Conservation (phyloP, 139 green algal genomes). For the Klebsormidium nitens region DNA sequence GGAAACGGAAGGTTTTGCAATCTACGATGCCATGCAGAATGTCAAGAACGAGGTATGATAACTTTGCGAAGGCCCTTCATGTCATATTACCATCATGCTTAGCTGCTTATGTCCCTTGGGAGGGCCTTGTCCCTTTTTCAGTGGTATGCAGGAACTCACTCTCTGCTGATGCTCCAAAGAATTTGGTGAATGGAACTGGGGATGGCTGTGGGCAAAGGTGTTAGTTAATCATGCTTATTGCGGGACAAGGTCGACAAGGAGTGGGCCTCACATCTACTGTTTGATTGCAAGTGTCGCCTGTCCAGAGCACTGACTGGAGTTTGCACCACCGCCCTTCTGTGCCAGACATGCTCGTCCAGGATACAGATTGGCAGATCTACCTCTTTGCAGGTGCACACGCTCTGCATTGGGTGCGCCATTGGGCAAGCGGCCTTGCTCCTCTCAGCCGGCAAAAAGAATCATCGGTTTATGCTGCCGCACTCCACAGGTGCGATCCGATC, state of each 20-base stretch:
- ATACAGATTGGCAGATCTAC: neutral
- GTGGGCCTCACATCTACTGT: too few species aligned
- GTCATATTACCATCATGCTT: neutral
- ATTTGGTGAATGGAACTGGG: neutral
- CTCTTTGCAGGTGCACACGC: conserved; percentile 38
- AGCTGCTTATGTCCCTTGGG: neutral
- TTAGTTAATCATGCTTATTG: too few species aligned
- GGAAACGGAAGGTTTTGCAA: conserved; percentile 79
- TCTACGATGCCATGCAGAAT: conserved; percentile 82
- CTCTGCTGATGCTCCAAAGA: neutral
- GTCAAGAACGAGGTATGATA: conserved; percentile 62
- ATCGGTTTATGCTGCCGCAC: conserved; percentile 81
- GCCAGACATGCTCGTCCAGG: neutral
- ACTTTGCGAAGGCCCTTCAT: neutral
- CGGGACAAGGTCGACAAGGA: too few species aligned
- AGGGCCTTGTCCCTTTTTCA: neutral
- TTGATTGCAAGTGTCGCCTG: too few species aligned
- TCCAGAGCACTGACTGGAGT: conserved; percentile 12
- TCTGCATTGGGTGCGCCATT: conserved; percentile 44
- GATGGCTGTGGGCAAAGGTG: neutral
- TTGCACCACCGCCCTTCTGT: neutral
- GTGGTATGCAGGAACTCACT: neutral
- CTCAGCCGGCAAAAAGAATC: conserved; percentile 65
- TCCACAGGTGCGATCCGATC: conserved; percentile 47
- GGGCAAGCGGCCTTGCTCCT: conserved; percentile 81